These are phyloP conservation scores for Stephania cephalantha DNA, from an alignment of 164 flowering plant genomes.

Conservation along the genomic window DNA sequence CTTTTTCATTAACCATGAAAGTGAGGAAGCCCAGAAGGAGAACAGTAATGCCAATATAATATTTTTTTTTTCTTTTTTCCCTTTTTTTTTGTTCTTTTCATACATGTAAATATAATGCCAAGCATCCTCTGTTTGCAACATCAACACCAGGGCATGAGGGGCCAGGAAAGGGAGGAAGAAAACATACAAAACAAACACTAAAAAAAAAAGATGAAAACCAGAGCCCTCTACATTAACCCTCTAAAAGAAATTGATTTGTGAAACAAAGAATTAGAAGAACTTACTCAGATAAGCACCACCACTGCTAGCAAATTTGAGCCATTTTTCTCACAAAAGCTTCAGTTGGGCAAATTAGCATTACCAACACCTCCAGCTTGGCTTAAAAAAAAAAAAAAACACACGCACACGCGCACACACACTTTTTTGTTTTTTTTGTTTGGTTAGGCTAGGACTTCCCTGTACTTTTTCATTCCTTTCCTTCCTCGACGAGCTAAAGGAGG, in stretches of 20 bases:
- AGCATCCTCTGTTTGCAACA: neutral
- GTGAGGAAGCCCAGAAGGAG: neutral
- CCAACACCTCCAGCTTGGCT: neutral
- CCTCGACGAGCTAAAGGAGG: constrained; percentile 46
- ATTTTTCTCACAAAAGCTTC: neutral
- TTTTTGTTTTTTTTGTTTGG: neutral
- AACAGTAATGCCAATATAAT: neutral
- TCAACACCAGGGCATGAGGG: neutral
- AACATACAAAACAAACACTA: neutral
- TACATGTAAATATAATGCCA: neutral
- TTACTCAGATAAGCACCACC: neutral
- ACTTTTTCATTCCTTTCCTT: neutral
- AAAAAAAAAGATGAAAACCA: neutral
- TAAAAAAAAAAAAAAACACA: neutral
- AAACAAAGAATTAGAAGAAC: neutral
- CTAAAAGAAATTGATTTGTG: neutral
- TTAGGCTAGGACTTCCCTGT: neutral
- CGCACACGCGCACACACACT: no score
- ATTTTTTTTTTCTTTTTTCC: neutral
- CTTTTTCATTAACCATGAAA: no score
- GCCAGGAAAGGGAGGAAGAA: neutral
- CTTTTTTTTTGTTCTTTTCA: neutral
- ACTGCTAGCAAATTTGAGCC: neutral
- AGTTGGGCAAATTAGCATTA: neutral
- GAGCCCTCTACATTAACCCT: neutral